These are phyloP conservation scores for Rhodamnia argentea DNA, from an alignment of 345 rosid genomes.

Conservation along the genomic window DNA sequence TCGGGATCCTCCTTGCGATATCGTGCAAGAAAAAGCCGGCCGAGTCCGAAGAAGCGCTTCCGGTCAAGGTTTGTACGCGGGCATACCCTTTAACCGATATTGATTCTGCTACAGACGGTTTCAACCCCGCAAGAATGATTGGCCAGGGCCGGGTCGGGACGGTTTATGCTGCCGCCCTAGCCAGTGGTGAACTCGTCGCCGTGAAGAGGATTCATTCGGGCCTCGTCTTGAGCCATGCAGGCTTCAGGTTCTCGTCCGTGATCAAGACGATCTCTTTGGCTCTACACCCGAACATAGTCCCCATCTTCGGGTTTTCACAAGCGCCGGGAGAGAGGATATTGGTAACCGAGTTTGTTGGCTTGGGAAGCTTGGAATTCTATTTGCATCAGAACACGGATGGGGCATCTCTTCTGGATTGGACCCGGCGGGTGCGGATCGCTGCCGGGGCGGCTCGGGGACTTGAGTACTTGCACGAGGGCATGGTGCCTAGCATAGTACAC, in stretches of 20 bases:
- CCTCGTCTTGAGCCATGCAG: slow-evolving; percentile 57
- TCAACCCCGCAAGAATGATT: slow-evolving; percentile 40
- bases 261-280: slow-evolving; percentile 56
- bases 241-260: slow-evolving; percentile 49
- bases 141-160: slow-evolving; percentile 62
- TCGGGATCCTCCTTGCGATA: slow-evolving; percentile 30
- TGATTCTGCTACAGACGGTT: slow-evolving; percentile 66
- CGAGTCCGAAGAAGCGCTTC: slow-evolving; percentile 36
- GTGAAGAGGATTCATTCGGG: slow-evolving; percentile 71
- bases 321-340: slow-evolving; percentile 88
- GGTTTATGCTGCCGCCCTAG: slow-evolving; percentile 45
- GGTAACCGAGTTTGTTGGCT: slow-evolving; percentile 40
- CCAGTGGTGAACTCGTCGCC: slow-evolving; percentile 35
- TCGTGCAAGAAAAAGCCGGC: slow-evolving; percentile 44
- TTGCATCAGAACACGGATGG: slow-evolving; percentile 40
- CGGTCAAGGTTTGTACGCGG: slow-evolving; percentile 19
- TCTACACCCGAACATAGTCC: slow-evolving; percentile 52
- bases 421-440: slow-evolving; percentile 42
- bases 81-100: slow-evolving; percentile 47
- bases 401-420: slow-evolving; percentile 53
- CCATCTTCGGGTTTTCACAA: slow-evolving; percentile 58
- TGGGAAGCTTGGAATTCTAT: slow-evolving; percentile 33
- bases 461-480: slow-evolving; percentile 47
- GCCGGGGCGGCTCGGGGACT: slow-evolving; percentile 70
- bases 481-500: slow-evolving; percentile 47